phyloP scores from a whole-genome alignment of 257 asterid species.

The Nicotiana tabacum region DNA sequence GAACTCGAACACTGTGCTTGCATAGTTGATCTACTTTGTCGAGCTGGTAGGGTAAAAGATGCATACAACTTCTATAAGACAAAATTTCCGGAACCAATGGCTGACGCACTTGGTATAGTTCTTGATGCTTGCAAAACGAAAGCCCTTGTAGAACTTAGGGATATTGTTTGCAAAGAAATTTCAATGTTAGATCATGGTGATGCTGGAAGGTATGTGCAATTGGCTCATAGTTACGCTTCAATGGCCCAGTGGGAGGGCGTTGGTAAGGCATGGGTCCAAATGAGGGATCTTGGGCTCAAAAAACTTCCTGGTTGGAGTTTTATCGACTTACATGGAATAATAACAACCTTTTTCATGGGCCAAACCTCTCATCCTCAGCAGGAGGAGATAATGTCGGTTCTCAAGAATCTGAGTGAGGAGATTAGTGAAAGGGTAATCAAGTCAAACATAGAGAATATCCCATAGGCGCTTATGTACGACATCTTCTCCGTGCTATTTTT shows the following conservation, averaged over 20 bases:
- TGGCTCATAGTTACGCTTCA: slow-evolving; percentile 82
- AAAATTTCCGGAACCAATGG: slow-evolving; percentile 47
- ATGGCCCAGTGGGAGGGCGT: slow-evolving; percentile 70
- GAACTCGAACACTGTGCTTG: slow-evolving; percentile 71
- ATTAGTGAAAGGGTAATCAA: slow-evolving; percentile 25
- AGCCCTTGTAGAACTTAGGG: slow-evolving; percentile 42
- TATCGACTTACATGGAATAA: slow-evolving; percentile 62
- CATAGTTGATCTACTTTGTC: slow-evolving; percentile 76
- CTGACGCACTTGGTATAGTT: slow-evolving; percentile 64
- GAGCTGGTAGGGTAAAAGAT: slow-evolving; percentile 71
- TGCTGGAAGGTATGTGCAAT: slow-evolving; percentile 76
- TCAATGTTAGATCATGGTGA: slow-evolving; percentile 42
- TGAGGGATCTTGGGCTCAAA: slow-evolving; percentile 65
- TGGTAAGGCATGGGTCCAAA: slow-evolving; percentile 69
- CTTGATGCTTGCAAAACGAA: slow-evolving; percentile 63
- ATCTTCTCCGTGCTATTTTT: background rate
- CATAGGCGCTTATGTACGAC: background rate
- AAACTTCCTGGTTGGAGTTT: slow-evolving; percentile 85
- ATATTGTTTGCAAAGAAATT: slow-evolving; percentile 49
- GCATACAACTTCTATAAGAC: slow-evolving; percentile 53
- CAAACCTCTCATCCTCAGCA: slow-evolving; percentile 59
- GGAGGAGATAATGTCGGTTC: slow-evolving; percentile 33
- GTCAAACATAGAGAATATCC: slow-evolving; percentile 25
- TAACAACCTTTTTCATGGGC: slow-evolving; percentile 53
- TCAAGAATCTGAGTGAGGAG: slow-evolving; percentile 41